Conservation (phyloP, 345 rosid species). For the Moricandia moricandioides region DNA sequence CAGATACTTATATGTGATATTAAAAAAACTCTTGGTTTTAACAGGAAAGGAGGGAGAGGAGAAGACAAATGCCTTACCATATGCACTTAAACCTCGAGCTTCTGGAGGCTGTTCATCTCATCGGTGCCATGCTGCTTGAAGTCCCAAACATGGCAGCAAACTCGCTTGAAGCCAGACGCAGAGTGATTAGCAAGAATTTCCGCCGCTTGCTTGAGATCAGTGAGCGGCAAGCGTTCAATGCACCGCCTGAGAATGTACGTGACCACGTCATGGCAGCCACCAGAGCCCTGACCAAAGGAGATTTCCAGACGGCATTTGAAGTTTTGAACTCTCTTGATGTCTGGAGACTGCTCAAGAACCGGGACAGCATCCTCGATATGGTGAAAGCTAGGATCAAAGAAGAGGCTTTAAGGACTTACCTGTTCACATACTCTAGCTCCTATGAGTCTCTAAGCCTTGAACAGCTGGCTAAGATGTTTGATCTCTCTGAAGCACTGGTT, state of each 20-base stretch:
- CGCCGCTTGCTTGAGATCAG: slow-evolving; percentile 72
- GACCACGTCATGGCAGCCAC: slow-evolving; percentile 93
- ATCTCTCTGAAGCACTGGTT: slow-evolving; percentile 52
- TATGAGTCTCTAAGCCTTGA: slow-evolving; percentile 65
- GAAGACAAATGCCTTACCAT: slow-evolving; percentile 94
- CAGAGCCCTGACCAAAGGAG: slow-evolving; percentile 73
- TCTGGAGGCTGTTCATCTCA: slow-evolving; percentile 84
- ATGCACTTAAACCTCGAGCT: slow-evolving; percentile 99
- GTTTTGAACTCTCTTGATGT: slow-evolving; percentile 68
- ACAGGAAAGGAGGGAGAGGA: slow-evolving; percentile 87
- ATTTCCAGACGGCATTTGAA: slow-evolving; percentile 61
- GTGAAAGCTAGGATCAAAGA: slow-evolving; percentile 77
- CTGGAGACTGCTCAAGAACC: slow-evolving; percentile 71
- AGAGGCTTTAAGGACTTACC: slow-evolving; percentile 80
- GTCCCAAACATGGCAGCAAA: slow-evolving; percentile 91
- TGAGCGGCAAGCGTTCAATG: slow-evolving; percentile 78
- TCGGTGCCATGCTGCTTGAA: slow-evolving; percentile 90
- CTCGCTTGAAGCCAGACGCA: slow-evolving; percentile 56
- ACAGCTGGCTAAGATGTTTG: slow-evolving; percentile 75
- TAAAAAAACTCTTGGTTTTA: background rate
- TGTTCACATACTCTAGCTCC: slow-evolving; percentile 59
- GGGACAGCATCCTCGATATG: slow-evolving; percentile 62
- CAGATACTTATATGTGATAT: background rate
- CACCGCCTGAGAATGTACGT: slow-evolving; percentile 82
- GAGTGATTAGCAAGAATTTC: slow-evolving; percentile 77